phyloP scores from a whole-genome alignment of 306 rosid species.

The Cicer arietinum region DNA sequence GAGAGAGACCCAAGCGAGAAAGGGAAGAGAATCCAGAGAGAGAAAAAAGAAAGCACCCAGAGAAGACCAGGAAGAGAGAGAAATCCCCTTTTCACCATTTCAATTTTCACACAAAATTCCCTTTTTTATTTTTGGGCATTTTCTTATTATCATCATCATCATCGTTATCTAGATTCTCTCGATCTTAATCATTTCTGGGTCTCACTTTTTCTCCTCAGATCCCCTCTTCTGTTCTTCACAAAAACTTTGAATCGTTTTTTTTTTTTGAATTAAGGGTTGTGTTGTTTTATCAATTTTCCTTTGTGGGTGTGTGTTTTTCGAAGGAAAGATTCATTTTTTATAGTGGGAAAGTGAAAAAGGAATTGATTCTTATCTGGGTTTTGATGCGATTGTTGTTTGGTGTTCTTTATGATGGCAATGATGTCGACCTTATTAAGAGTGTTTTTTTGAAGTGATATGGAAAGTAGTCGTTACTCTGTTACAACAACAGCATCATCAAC shows the following conservation, averaged over 20 bases:
- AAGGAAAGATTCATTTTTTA: constrained; percentile 40
- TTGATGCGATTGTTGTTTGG: constrained; percentile 45
- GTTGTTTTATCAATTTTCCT: constrained; percentile 30
- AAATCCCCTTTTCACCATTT: constrained; percentile 39
- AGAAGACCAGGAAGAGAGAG: neutral
- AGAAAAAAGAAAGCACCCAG: neutral
- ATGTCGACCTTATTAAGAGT: constrained; percentile 60
- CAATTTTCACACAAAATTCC: neutral
- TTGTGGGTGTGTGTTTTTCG: constrained; percentile 35
- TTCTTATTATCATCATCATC: constrained; percentile 18
- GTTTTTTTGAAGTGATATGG: constrained; percentile 85
- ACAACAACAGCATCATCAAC: constrained; percentile 25
- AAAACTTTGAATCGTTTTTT: neutral
- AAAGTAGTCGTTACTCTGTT: constrained; percentile 61
- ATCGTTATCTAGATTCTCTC: constrained; percentile 42
- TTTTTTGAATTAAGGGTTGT: constrained; percentile 8
- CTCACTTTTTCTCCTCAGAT: constrained; percentile 44
- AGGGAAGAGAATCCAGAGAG: constrained; percentile 31
- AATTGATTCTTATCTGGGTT: constrained; percentile 41
- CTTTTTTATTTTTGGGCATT: constrained; percentile 2
- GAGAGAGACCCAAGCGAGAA: constrained; percentile 8
- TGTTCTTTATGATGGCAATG: constrained; percentile 43
- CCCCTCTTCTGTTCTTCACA: constrained; percentile 39
- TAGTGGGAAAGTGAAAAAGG: constrained; percentile 19
- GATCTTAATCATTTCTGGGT: constrained; percentile 44